phyloP scores from a whole-genome alignment of 805 yeast genomes.

The Barnettozyma sucrosica region DNA sequence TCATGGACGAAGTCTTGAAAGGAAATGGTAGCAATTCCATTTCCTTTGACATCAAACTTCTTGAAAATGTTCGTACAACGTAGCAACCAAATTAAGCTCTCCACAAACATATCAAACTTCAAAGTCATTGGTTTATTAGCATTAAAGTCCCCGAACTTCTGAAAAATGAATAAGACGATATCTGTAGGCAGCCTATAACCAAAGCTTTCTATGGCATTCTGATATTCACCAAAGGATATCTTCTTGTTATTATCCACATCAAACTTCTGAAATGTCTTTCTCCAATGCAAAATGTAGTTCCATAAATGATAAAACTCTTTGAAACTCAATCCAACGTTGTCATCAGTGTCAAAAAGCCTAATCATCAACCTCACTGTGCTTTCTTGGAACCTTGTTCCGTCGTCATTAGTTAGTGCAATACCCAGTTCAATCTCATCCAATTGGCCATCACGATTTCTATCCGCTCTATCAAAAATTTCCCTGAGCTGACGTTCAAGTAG shows the following conservation, averaged over 20 bases:
- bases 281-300: constrained; percentile 65
- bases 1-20: constrained; percentile 63
- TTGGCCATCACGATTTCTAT: constrained; percentile 46
- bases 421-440: constrained; percentile 54
- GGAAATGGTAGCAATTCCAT: constrained; percentile 64
- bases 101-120: constrained; percentile 79
- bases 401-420: constrained; percentile 54
- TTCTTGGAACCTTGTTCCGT: constrained; percentile 54
- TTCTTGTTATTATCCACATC: constrained; percentile 54
- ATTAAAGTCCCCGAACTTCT: constrained; percentile 41
- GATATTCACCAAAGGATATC: constrained; percentile 62
- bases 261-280: constrained; percentile 54
- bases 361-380: constrained; percentile 60
- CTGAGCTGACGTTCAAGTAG: constrained; percentile 40
- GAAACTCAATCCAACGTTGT: constrained; percentile 40
- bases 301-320: constrained; percentile 63
- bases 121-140: constrained; percentile 34
- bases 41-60: constrained; percentile 66
- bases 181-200: constrained; percentile 58
- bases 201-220: constrained; percentile 53
- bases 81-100: constrained; percentile 68
- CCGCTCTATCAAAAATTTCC: constrained; percentile 48
- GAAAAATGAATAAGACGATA: constrained; percentile 52
- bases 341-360: constrained; percentile 50
- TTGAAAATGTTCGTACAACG: constrained; percentile 75